Conservation (phyloP, 805 yeast genomes). For the Diddensiella santjacobensis region DNA sequence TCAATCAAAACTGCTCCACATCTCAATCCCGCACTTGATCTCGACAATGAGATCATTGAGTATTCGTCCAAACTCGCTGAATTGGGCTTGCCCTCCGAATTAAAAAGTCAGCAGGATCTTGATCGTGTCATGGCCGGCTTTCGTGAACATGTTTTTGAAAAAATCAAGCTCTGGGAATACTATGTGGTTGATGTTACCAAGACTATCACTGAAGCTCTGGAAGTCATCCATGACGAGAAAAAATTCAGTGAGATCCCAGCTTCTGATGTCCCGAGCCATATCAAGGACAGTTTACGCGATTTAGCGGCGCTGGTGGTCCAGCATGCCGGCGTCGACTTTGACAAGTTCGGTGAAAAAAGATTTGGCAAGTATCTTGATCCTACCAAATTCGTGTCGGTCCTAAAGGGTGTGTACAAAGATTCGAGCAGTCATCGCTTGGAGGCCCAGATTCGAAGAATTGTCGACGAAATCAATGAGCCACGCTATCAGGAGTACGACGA, state of each 20-base stretch:
- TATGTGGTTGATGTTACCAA: conserved; percentile 62
- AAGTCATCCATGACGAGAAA: conserved; percentile 14
- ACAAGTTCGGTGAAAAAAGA: conserved; percentile 48
- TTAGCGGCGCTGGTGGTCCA: conserved; percentile 45
- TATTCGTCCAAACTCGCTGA: conserved; percentile 57
- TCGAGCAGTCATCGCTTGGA: conserved; percentile 35
- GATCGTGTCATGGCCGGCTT: conserved; percentile 62
- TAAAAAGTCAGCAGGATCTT: conserved; percentile 53
- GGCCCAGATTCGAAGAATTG: conserved; percentile 43
- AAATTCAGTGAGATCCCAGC: conserved; percentile 42
- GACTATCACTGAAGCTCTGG: conserved; percentile 35
- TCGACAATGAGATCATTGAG: conserved; percentile 64
- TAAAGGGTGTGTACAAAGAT: conserved; percentile 31
- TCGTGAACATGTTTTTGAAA: conserved; percentile 60
- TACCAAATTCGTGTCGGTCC: conserved; percentile 48
- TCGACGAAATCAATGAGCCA: conserved; percentile 76
- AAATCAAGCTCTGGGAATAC: conserved; percentile 79
- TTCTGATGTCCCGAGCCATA: conserved; percentile 33
- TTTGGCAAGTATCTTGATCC: conserved; percentile 53
- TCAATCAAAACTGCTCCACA: conserved; percentile 87
- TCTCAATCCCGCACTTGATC: conserved; percentile 74
- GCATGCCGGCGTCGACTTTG: conserved; percentile 35
- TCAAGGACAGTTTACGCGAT: conserved; percentile 34
- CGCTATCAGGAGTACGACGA: conserved; percentile 71
- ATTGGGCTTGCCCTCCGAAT: conserved; percentile 58